Percentiles rank a stretch among this genome's conserved stretches.
These are phyloP conservation scores for Yarrowia yakushimensis DNA, from an alignment of 805 yeast species.

Conservation along the genomic window DNA sequence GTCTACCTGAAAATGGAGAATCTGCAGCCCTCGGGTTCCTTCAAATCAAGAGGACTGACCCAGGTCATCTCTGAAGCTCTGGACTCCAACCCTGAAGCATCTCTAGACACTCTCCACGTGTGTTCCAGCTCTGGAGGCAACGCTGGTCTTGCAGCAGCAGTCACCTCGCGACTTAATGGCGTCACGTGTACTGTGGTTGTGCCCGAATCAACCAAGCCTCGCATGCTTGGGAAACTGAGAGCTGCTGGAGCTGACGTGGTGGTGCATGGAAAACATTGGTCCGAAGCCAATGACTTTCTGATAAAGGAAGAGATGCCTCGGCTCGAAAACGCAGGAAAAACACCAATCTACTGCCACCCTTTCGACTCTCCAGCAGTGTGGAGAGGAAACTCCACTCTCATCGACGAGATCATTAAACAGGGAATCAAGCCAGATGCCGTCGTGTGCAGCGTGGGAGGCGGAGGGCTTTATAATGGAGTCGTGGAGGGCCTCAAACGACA, in stretches of 20 bases:
- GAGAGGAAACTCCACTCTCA: slow-evolving; percentile 94
- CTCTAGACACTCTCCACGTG: slow-evolving; percentile 36
- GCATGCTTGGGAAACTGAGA: slow-evolving; percentile 47
- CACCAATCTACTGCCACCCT: slow-evolving; percentile 82
- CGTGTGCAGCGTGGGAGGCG: slow-evolving; percentile 90
- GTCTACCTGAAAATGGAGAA: slow-evolving; percentile 82
- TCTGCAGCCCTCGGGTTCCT: slow-evolving; percentile 84
- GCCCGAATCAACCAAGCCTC: slow-evolving; percentile 48
- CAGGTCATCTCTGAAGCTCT: slow-evolving; percentile 45
- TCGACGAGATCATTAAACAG: slow-evolving; percentile 62
- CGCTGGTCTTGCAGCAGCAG: slow-evolving; percentile 96
- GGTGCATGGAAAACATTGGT: slow-evolving; percentile 69
- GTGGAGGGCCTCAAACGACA: slow-evolving; percentile 71
- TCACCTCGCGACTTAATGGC: slow-evolving; percentile 68
- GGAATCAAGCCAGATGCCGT: slow-evolving; percentile 57
- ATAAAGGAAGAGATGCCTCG: slow-evolving; percentile 69
- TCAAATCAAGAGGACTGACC: slow-evolving; percentile 78
- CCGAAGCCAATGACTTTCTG: slow-evolving; percentile 71
- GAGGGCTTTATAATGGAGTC: slow-evolving; percentile 83
- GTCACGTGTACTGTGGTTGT: slow-evolving; percentile 56
- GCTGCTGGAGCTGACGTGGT: slow-evolving; percentile 51
- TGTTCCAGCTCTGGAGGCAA: slow-evolving; percentile 96
- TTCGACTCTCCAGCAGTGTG: slow-evolving; percentile 88
- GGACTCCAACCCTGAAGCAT: slow-evolving; percentile 40
- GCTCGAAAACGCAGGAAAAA: slow-evolving; percentile 43